phyloP scores from a whole-genome alignment of 2,329 filamentous ascomycete species.

The Whalleya microplaca region DNA sequence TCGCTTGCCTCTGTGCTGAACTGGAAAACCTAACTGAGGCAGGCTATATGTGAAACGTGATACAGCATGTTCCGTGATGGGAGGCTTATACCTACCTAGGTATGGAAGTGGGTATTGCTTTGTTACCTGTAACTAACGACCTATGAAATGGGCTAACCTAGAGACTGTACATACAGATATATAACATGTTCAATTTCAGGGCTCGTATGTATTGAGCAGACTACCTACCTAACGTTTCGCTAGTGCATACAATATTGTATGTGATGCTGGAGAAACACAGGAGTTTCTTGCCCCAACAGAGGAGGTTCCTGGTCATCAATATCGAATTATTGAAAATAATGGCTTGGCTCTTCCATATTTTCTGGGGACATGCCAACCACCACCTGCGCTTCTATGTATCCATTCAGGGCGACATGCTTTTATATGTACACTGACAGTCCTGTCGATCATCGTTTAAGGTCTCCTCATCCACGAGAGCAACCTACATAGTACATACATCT shows the following conservation, averaged over 20 bases:
- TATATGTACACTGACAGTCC: background rate
- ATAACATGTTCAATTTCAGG: no score
- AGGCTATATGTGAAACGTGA: constrained; percentile 31
- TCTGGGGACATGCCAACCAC: background rate
- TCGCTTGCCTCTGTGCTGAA: constrained; percentile 6
- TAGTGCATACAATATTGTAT: background rate
- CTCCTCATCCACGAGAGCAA: background rate
- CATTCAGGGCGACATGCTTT: no score
- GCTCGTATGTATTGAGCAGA: no score
- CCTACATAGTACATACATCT: background rate
- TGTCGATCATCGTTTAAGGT: background rate
- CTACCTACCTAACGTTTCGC: no score
- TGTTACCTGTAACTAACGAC: background rate
- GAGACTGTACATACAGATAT: no score
- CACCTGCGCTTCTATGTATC: background rate
- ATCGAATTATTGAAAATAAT: background rate
- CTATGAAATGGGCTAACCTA: no score
- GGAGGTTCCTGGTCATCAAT: background rate
- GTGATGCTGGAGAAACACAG: background rate
- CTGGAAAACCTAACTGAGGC: constrained; percentile 17
- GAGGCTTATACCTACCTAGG: background rate
- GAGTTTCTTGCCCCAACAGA: background rate
- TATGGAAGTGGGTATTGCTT: background rate
- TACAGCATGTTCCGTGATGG: background rate
- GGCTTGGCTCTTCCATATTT: background rate